Evolutionary conservation across 306 rosid genomes (phyloP), one percentile per base, ranked within the genome.

Genomic region (Fragaria nilgerrensis): DNA sequence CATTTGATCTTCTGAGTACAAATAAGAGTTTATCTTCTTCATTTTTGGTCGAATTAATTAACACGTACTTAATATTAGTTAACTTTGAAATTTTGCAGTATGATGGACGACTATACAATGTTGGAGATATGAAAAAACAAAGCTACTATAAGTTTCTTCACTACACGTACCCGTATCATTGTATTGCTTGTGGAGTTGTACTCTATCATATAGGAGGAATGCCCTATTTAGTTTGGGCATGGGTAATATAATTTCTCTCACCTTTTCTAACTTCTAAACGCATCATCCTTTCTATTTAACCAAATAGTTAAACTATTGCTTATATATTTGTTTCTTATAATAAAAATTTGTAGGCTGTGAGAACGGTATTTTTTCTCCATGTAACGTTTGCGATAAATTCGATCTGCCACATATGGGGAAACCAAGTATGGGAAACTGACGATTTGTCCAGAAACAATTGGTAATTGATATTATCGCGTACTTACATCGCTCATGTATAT

Each of bases 351-450:
- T 90, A 93, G 98, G 97, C 95, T 58, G 89, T 89, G 85, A 93
- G 98, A 70, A 70, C 73, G 68, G 80, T 82, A 68, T 87, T 93
- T 93, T 85, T 89, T 32, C 88, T 91, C 77, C 98, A 93, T 74
- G 83, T 87, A 32, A 93, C 96, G 67, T 91, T 96, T 94, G 74
- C 92, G 0, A 92, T 93, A 48, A 93, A 93, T 67, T 93, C 98
- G 62, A 91, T 93, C 55, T 93, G 97, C 86, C 98, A 93, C 82
- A 91, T 85, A 0, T 91, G 98, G 97, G 97, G 98, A 16, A 79
- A 72, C 4, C 98, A 87, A 23, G 78, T 78, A 0, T 93, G 97
- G 97, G 84, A 88, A 23, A 93, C 98, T 34, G 88, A 81, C 37
- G 98, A 93, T 80, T 82, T 89, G 22, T 93, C 98, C 23, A 88